Conservation (phyloP, 2,329 filamentous ascomycete species). For the Microcyclosporella mali region DNA sequence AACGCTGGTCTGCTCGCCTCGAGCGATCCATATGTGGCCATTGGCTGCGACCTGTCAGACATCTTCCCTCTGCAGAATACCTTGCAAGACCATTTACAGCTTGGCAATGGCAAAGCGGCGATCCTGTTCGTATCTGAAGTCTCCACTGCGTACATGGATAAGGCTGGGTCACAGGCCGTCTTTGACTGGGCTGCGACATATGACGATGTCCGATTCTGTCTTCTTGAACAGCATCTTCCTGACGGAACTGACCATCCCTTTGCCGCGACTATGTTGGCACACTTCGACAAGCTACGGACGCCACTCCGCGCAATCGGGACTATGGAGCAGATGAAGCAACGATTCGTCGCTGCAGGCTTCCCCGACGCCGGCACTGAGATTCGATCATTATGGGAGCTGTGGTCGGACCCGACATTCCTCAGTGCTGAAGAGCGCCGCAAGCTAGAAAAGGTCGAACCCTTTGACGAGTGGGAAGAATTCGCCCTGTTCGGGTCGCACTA, state of each 20-base stretch:
- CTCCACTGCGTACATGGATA: constrained; percentile 84
- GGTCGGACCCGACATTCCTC: constrained; percentile 65
- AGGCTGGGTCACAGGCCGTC: constrained; percentile 63
- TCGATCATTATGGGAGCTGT: constrained; percentile 74
- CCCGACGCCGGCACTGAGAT: constrained; percentile 45
- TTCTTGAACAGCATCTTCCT: constrained; percentile 81
- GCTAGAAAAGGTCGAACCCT: constrained; percentile 69
- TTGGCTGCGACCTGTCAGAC: constrained; percentile 75
- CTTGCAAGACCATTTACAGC: constrained; percentile 53
- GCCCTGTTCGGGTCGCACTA: constrained; percentile 80
- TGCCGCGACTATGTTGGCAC: constrained; percentile 74
- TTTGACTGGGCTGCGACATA: constrained; percentile 72
- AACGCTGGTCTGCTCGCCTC: constrained; percentile 50
- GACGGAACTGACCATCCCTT: constrained; percentile 75
- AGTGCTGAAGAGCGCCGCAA: constrained; percentile 51
- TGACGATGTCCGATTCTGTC: constrained; percentile 69
- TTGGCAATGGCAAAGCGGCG: constrained; percentile 53
- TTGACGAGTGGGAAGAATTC: constrained; percentile 97
- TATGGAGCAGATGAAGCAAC: constrained; percentile 56
- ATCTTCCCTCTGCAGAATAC: constrained; percentile 54
- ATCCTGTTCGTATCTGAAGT: constrained; percentile 78
- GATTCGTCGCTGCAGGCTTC: constrained; percentile 70
- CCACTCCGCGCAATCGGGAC: constrained; percentile 66
- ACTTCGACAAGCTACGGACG: constrained; percentile 75
- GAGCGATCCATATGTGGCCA: constrained; percentile 66